phyloP scores from a whole-genome alignment of 2,329 filamentous ascomycete genomes.

The Fusarium papillatum region DNA sequence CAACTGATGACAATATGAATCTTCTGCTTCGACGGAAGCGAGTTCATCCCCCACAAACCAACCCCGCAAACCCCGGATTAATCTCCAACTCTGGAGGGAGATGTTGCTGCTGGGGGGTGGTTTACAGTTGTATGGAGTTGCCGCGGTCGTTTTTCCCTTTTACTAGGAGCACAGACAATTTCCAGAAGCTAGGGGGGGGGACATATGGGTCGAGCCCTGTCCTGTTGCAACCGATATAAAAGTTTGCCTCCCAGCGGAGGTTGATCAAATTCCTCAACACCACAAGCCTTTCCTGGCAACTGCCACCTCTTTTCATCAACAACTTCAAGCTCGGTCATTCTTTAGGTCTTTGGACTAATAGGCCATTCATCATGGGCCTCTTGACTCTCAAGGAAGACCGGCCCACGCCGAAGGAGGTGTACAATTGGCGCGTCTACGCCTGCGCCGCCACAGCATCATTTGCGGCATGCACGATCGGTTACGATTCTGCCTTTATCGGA shows the following conservation, averaged over 20 bases:
- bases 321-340: background rate
- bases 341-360: background rate
- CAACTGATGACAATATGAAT: slow-evolving; percentile 32
- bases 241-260: slow-evolving; percentile 33
- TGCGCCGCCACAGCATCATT: slow-evolving; percentile 68
- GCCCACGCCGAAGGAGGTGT: slow-evolving; percentile 69
- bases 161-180: slow-evolving; percentile 17
- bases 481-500: slow-evolving; percentile 84
- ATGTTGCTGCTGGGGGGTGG: slow-evolving; percentile 12
- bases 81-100: slow-evolving; percentile 34
- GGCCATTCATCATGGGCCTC: slow-evolving; percentile 55
- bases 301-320: slow-evolving; percentile 9
- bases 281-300: slow-evolving; percentile 18
- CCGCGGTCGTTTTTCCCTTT: background rate
- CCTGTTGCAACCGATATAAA: slow-evolving; percentile 33
- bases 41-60: slow-evolving; percentile 46
- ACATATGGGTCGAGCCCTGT: slow-evolving; percentile 16
- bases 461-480: slow-evolving; percentile 69
- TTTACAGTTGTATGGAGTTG: slow-evolving; percentile 18
- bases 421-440: slow-evolving; percentile 72
- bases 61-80: slow-evolving; percentile 46
- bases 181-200: slow-evolving; percentile 18
- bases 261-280: slow-evolving; percentile 14
- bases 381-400: slow-evolving; percentile 67
- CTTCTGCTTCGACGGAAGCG: slow-evolving; percentile 38